Evolutionary conservation across 768 basidiomycete species (phyloP), one percentile per base, ranked within the genome.

Genomic region (Xerocomus brunneocitrinus): DNA sequence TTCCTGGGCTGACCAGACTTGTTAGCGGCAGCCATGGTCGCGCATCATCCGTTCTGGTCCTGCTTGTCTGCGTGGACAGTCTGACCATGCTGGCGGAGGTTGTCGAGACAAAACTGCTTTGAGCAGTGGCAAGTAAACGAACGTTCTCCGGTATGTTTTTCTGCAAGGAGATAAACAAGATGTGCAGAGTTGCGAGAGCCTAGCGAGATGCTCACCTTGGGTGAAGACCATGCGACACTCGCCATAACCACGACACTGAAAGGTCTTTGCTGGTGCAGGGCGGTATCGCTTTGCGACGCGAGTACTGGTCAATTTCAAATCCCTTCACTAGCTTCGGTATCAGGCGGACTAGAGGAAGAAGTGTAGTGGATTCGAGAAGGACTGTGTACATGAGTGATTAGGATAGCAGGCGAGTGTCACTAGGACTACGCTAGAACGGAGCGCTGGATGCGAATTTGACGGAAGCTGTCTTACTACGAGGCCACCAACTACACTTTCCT

Each of bases 131-230:
- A 98, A 38, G 85, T 82, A 71, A 98, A 98, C 16, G 95, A 95
- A n/a, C 94, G 85, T 68, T 98, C 95, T 57, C 95, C 95, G 5
- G 95, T 98, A 71, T 98, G 95, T 19, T 80, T 98, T 98, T 61
- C 95, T 98, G 73, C 14, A 56, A 49, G 54, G 62, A 55, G 58
- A 65, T 53, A 53, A 52, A 57, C 45, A 30, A 62, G 62, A 70
- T 36, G 56, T 45, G 48, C 51, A 16, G 47, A 56, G 53, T 54
- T 53, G 14, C 2, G 19, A 58, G 60, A 60, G 62, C 62, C 60
- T 98, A 55, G 95, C 93, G 5, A 98, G 77, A 74, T 98, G 95
- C 72, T 98, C 95, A 1, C 19, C 19, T 19, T 1, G 19, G 19
- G 19, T 89, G 70, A 98, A 98, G 56, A 95, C 91, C 93, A 97